Evolutionary conservation across 768 basidiomycete species (phyloP).

Genomic region (Pleurotus giganteus): DNA sequence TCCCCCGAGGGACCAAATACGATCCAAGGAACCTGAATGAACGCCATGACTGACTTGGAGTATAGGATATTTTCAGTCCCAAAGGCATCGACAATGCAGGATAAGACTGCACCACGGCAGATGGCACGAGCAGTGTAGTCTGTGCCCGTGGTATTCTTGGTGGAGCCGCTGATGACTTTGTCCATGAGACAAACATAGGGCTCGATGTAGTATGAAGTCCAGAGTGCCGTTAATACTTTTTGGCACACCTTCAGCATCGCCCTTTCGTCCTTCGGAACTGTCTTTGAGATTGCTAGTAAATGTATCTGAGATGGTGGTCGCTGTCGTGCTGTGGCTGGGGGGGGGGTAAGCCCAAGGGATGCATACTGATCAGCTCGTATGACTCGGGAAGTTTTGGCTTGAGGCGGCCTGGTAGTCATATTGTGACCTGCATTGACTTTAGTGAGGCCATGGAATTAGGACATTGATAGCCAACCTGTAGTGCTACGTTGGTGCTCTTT

Average conservation of each 20-base stretch:
- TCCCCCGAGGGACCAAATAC: background rate
- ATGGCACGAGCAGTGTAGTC: background rate
- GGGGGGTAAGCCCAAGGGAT: background rate
- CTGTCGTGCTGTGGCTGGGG: background rate
- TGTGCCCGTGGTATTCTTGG: background rate
- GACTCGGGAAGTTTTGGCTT: background rate
- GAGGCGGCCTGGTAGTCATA: too few species aligned
- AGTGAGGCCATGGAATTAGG: too few species aligned
- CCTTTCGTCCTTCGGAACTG: background rate
- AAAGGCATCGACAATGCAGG: background rate
- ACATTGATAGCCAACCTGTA: too few species aligned
- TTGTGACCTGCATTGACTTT: too few species aligned
- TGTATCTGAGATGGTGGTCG: background rate
- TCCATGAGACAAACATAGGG: background rate
- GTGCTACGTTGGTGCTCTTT: background rate
- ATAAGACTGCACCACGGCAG: background rate
- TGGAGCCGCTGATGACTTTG: background rate
- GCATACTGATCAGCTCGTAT: background rate
- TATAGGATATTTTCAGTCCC: background rate
- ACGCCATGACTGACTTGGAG: background rate
- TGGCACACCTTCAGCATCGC: background rate
- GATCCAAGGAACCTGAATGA: background rate
- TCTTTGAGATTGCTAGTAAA: background rate
- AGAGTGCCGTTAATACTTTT: background rate
- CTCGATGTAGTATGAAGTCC: background rate